These are phyloP conservation scores for Cyclotella sp. DNA, from an alignment of 108 stramenopile genomes.

Conservation along the genomic window DNA sequence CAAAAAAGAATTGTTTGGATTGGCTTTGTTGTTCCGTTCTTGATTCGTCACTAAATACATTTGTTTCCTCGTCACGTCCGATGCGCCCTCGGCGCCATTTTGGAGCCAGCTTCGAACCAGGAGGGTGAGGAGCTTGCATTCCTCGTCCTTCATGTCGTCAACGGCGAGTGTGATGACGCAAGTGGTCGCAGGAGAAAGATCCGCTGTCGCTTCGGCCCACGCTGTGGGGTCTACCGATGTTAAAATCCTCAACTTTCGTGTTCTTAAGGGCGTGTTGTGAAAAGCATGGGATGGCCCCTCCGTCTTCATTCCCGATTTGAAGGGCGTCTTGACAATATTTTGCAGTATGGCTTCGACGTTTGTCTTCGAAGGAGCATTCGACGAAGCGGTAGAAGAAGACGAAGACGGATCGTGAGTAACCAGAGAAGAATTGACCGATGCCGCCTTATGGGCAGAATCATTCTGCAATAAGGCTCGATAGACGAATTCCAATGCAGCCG, in stretches of 20 bases:
- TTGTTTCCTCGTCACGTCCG: constrained; percentile 62
- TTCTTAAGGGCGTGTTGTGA: constrained; percentile 2
- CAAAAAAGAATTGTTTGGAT: constrained; percentile 64
- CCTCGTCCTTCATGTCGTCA: constrained; percentile 58
- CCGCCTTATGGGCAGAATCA: constrained; percentile 35
- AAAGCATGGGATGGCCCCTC: constrained; percentile 9
- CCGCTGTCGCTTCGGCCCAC: constrained; percentile 50
- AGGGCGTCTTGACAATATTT: constrained; percentile 53
- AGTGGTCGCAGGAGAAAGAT: constrained; percentile 71
- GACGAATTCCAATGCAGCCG: constrained; percentile 71
- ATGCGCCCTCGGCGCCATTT: constrained; percentile 12
- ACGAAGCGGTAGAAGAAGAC: background rate
- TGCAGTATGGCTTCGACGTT: constrained; percentile 35
- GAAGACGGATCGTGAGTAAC: background rate
- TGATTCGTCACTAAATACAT: constrained; percentile 73
- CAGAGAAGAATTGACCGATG: constrained; percentile 20
- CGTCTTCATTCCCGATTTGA: constrained; percentile 29
- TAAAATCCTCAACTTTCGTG: constrained; percentile 59
- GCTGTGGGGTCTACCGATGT: constrained; percentile 71
- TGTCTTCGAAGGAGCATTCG: background rate
- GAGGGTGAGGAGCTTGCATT: constrained; percentile 48
- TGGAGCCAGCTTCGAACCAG: constrained; percentile 63
- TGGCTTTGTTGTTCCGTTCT: constrained; percentile 32
- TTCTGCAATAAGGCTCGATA: constrained; percentile 69
- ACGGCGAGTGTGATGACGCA: constrained; percentile 64